phyloP scores from a whole-genome alignment of 345 rosid genomes.

The Erysimum cheiranthoides region DNA sequence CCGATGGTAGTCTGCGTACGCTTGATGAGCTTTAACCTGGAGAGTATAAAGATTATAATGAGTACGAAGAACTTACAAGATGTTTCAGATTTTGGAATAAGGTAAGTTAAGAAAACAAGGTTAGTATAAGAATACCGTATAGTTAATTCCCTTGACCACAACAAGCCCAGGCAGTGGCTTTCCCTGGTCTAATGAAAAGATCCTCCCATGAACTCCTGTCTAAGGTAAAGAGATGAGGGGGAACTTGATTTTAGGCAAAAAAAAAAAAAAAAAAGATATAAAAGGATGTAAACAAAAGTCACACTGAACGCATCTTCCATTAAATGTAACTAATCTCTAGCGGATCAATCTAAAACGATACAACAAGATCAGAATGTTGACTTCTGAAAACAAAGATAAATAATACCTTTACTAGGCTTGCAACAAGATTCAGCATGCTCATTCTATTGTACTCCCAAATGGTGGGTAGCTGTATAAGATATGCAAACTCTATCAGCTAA shows the following conservation, averaged over 20 bases:
- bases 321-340: neutral
- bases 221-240: conserved; percentile 39
- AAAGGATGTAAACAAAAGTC: neutral
- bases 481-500: conserved; percentile 34
- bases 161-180: conserved; percentile 77
- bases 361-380: neutral
- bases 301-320: neutral
- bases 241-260: conserved; percentile 3
- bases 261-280: neutral
- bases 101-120: neutral
- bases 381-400: neutral
- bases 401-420: conserved; percentile 79
- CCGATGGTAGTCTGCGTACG: conserved; percentile 79
- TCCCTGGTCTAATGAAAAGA: conserved; percentile 78
- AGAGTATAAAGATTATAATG: conserved; percentile 27
- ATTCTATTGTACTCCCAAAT: conserved; percentile 87
- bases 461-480: conserved; percentile 68
- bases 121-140: conserved; percentile 55
- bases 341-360: neutral
- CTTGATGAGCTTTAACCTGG: conserved; percentile 72
- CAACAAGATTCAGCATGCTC: conserved; percentile 93
- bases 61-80: conserved; percentile 12
- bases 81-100: neutral
- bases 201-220: conserved; percentile 94
- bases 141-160: conserved; percentile 73